Percentiles rank a stretch among this genome's conserved stretches.
These are phyloP conservation scores for Echium plantagineum DNA, from an alignment of 257 asterid genomes.

Conservation along the genomic window DNA sequence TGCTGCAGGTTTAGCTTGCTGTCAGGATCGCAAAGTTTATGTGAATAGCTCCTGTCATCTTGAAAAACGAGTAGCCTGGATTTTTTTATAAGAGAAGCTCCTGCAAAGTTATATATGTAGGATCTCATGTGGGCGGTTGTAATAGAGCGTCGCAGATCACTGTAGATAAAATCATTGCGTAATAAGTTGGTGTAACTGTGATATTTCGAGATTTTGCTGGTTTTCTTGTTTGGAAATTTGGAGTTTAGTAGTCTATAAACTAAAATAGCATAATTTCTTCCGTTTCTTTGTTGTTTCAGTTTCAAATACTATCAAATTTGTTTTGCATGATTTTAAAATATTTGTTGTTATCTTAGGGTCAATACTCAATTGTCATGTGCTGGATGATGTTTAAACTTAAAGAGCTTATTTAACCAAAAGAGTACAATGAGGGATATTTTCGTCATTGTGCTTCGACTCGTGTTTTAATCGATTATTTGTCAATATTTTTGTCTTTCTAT, in stretches of 20 bases:
- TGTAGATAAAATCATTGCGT: neutral
- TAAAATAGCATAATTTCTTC: no score
- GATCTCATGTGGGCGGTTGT: neutral
- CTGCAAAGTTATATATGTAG: neutral
- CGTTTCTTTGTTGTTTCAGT: no score
- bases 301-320: no score
- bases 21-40: neutral
- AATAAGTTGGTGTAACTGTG: neutral
- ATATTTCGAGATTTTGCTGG: neutral
- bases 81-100: neutral
- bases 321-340: no score
- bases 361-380: no score
- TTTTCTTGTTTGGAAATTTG: neutral
- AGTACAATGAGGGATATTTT: no score
- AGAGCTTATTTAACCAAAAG: no score
- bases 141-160: neutral
- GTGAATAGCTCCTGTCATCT: neutral
- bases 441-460: no score
- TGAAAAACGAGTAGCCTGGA: neutral
- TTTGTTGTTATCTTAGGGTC: no score
- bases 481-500: no score
- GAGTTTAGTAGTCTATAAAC: neutral
- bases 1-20: neutral
- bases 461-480: no score
- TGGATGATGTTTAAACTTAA: no score